A percentile compares a stretch with the other conserved stretches of the same genome.
These are phyloP conservation scores for Vitis cinerea DNA, from an alignment of 164 flowering plant species.

Conservation along the genomic window DNA sequence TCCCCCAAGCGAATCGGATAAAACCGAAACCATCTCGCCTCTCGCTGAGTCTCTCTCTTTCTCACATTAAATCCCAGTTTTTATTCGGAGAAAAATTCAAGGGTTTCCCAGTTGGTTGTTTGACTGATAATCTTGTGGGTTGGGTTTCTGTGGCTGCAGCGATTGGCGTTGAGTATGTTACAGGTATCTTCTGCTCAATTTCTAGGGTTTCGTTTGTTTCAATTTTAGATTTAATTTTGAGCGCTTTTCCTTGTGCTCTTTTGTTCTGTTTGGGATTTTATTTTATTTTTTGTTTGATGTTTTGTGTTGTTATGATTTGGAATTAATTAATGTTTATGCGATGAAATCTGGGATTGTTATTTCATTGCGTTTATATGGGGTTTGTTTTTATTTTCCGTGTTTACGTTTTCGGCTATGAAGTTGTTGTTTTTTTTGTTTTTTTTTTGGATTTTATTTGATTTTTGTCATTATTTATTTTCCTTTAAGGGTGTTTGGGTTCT, in stretches of 20 bases:
- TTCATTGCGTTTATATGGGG: not conserved
- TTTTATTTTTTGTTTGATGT: not conserved
- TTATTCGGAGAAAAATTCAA: not conserved
- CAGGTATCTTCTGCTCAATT: not conserved
- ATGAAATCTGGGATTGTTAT: not conserved
- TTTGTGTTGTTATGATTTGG: not conserved
- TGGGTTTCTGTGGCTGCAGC: not conserved
- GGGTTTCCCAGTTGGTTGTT: not conserved
- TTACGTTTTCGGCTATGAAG: not conserved
- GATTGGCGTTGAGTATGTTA: conserved; percentile 5
- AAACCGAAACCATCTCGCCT: conserved; percentile 6
- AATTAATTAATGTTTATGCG: not conserved
- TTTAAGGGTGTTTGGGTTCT: not conserved
- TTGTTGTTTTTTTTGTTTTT: no score
- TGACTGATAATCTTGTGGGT: not conserved
- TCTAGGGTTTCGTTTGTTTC: not conserved
- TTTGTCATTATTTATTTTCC: not conserved
- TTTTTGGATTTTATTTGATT: not conserved
- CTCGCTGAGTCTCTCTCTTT: not conserved
- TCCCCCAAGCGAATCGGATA: conserved; percentile 11
- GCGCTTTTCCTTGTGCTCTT: not conserved
- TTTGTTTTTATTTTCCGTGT: not conserved
- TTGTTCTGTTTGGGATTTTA: not conserved
- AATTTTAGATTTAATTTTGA: not conserved
- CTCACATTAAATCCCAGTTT: not conserved